Conservation (phyloP, 352 stramenopile genomes). For the Phytophthora quininea region DNA sequence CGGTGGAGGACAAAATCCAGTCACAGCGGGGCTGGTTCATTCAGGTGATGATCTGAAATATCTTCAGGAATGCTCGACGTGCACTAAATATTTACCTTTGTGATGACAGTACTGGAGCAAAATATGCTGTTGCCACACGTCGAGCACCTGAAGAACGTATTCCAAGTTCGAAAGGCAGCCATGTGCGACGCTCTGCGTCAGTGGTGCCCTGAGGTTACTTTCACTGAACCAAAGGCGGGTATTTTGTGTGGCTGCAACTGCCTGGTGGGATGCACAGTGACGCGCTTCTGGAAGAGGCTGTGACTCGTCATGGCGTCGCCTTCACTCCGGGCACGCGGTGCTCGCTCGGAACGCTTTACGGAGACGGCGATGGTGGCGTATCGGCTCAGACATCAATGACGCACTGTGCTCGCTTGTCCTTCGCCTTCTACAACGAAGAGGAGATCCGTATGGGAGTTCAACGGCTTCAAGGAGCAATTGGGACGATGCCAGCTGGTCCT, state of each 20-base stretch:
- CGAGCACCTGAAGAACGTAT: slow-evolving; percentile 44
- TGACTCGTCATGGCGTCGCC: slow-evolving; percentile 58
- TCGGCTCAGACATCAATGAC: slow-evolving; percentile 36
- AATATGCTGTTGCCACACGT: slow-evolving; percentile 57
- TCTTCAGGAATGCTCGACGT: no score
- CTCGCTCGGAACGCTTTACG: slow-evolving; percentile 39
- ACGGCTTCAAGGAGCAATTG: slow-evolving; percentile 50
- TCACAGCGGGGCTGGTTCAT: slow-evolving; percentile 88
- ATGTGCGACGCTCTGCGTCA: slow-evolving; percentile 56
- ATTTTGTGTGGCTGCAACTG: slow-evolving; percentile 86
- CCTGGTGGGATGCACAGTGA: slow-evolving; percentile 52
- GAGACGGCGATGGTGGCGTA: slow-evolving; percentile 26
- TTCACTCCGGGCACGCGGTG: slow-evolving; percentile 81
- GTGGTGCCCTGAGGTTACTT: slow-evolving; percentile 50
- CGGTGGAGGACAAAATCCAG: slow-evolving; percentile 89
- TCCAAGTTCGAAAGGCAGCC: slow-evolving; percentile 46
- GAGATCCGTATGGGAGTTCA: slow-evolving; percentile 72
- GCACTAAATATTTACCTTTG: not conserved
- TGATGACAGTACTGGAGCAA: slow-evolving; percentile 61
- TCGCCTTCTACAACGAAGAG: slow-evolving; percentile 81
- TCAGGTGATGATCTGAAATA: slow-evolving; percentile 33
- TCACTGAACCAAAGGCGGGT: slow-evolving; percentile 75
- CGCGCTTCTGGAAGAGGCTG: slow-evolving; percentile 54
- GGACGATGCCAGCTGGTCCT: slow-evolving; percentile 2
- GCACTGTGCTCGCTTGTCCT: slow-evolving; percentile 68